Evolutionary conservation across 1,284 basidiomycete genomes (phyloP).

Genomic region (Trichosporon asahii): DNA sequence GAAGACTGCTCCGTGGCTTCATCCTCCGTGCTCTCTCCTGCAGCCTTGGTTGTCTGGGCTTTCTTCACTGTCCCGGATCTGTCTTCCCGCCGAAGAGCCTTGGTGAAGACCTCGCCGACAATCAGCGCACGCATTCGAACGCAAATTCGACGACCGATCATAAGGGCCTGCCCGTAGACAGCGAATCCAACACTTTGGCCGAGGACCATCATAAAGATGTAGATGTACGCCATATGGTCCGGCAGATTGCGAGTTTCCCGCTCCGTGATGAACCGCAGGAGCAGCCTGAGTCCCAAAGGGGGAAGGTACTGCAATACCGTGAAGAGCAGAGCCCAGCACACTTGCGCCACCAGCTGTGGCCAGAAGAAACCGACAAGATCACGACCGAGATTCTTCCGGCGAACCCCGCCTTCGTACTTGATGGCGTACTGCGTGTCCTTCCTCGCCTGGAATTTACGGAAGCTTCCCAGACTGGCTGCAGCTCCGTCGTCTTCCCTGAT

Average conservation of each 20-base stretch:
- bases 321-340: constrained; percentile 51
- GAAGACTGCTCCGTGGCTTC: constrained; percentile 36
- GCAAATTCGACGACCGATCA: constrained; percentile 55
- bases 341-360: constrained; percentile 27
- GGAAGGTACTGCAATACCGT: constrained; percentile 54
- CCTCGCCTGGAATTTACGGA: constrained; percentile 41
- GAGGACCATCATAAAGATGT: constrained; percentile 54
- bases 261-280: constrained; percentile 54
- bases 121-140: constrained; percentile 55
- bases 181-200: constrained; percentile 52
- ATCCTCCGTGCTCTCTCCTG: constrained; percentile 22
- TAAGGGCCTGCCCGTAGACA: constrained; percentile 53
- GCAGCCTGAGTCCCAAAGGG: constrained; percentile 54
- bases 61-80: constrained; percentile 46
- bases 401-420: constrained; percentile 29
- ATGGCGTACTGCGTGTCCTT: constrained; percentile 25
- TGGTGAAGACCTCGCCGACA: constrained; percentile 57
- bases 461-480: constrained; percentile 51
- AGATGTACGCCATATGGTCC: constrained; percentile 55
- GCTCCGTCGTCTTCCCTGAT: constrained; percentile 56
- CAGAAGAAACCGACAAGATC: constrained; percentile 40
- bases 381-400: constrained; percentile 46
- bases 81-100: constrained; percentile 56
- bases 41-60: constrained; percentile 24
- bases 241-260: constrained; percentile 44